A percentile compares a stretch with the other conserved stretches of the same genome.
Evolutionary conservation across 2,329 filamentous ascomycete genomes (phyloP).

Genomic region (Paraphoma sp.): DNA sequence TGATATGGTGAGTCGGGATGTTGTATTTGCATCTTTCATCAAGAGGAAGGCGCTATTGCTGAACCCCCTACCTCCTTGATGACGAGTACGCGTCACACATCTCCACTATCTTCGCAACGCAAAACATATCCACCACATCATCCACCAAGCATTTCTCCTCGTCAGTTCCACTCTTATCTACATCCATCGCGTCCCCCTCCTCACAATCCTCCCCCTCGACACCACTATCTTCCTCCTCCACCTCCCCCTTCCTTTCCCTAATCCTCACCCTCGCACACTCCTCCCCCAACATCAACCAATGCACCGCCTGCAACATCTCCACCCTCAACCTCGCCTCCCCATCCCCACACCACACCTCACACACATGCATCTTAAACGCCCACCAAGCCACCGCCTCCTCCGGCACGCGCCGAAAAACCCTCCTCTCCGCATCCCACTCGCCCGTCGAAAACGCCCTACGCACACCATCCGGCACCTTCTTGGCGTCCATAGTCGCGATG

Average conservation of each 20-base stretch:
- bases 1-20: neutral
- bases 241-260: neutral
- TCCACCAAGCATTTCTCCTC: too few species aligned
- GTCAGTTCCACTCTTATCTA: neutral
- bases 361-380: neutral
- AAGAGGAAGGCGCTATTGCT: neutral
- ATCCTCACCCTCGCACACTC: neutral
- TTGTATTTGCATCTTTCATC: neutral
- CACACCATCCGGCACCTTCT: conserved; percentile 6
- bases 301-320: neutral
- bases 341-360: neutral
- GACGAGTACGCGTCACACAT: neutral
- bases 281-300: neutral
- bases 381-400: neutral
- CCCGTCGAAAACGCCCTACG: neutral
- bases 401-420: neutral
- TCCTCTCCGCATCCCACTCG: neutral
- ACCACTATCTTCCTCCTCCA: neutral
- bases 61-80: neutral
- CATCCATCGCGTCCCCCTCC: neutral
- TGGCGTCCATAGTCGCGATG: conserved; percentile 9
- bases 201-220: neutral
- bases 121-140: too few species aligned
- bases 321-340: neutral
- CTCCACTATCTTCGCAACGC: too few species aligned